Percentiles rank a stretch among this genome's conserved stretches.
These are phyloP conservation scores for Lonicera japonica DNA, from an alignment of 129 eudicot genomes.

Conservation along the genomic window DNA sequence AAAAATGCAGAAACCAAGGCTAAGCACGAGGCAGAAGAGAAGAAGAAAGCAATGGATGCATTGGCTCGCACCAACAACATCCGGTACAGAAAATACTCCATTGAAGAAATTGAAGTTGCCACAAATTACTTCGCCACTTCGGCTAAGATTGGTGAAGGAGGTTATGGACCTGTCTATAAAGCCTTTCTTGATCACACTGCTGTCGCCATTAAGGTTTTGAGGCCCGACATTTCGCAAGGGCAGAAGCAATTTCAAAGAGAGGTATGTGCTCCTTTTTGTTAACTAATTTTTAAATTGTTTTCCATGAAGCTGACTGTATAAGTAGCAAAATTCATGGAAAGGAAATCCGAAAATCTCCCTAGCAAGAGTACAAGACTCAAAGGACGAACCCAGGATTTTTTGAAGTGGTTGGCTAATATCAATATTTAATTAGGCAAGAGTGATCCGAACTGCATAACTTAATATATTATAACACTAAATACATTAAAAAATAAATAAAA, in stretches of 20 bases:
- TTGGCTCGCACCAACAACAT: constrained; percentile 25
- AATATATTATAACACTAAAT: too few species aligned
- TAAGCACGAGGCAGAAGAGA: constrained; percentile 29
- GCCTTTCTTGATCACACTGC: constrained; percentile 46
- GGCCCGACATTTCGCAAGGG: constrained; percentile 47
- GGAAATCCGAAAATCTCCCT: too few species aligned
- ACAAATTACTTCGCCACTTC: constrained; percentile 44
- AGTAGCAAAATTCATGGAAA: too few species aligned
- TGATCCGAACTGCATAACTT: too few species aligned
- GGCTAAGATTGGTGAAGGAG: constrained; percentile 57
- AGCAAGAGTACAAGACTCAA: too few species aligned
- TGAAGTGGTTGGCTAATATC: too few species aligned
- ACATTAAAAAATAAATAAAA: too few species aligned
- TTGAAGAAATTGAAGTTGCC: constrained; percentile 54
- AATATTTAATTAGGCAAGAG: too few species aligned
- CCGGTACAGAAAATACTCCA: constrained; percentile 34
- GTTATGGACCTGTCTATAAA: constrained; percentile 54
- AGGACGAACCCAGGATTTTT: too few species aligned
- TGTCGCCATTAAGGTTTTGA: constrained; percentile 63
- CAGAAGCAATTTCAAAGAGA: constrained; percentile 47
- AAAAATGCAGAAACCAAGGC: constrained; percentile 34
- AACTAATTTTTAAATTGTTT: too few species aligned
- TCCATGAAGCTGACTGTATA: too few species aligned
- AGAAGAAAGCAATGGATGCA: constrained; percentile 29
- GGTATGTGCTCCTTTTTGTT: constrained; percentile 17